phyloP scores from a whole-genome alignment of 139 green algal species.

The Asterochloris erici region DNA sequence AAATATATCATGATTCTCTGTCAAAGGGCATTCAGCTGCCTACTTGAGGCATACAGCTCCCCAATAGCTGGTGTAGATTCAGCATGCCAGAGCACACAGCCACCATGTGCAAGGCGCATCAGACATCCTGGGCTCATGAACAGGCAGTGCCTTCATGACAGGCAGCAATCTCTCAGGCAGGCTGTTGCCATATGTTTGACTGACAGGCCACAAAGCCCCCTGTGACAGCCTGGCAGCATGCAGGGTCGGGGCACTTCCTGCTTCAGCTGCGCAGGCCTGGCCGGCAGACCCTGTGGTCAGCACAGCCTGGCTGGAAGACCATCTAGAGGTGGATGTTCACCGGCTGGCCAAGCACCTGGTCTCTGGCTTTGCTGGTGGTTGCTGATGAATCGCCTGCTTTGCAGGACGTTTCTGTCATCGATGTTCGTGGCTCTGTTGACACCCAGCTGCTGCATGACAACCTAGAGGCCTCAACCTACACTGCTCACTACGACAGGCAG shows the following conservation, averaged over 20 bases:
- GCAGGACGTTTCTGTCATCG: slow-evolving; percentile 8
- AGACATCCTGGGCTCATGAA: too few species aligned
- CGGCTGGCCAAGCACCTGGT: neutral
- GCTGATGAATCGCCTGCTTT: neutral
- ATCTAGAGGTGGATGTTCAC: neutral
- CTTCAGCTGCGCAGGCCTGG: neutral
- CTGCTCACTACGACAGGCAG: slow-evolving; percentile 9
- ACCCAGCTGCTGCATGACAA: neutral
- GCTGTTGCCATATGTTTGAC: too few species aligned
- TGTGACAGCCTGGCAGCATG: neutral
- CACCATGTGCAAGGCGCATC: too few species aligned
- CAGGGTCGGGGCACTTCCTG: neutral
- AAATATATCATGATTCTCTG: too few species aligned
- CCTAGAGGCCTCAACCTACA: slow-evolving; percentile 7
- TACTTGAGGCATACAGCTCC: too few species aligned
- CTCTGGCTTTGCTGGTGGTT: neutral
- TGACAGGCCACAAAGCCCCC: neutral
- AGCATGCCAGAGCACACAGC: too few species aligned
- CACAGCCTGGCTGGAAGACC: slow-evolving; percentile 1
- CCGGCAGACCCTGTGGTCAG: slow-evolving; percentile 4
- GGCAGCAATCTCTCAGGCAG: too few species aligned
- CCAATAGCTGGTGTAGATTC: too few species aligned
- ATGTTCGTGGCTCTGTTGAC: slow-evolving; percentile 4
- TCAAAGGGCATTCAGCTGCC: too few species aligned
- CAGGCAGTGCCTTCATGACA: too few species aligned